These are phyloP conservation scores for Phlebopus sp. DNA, from an alignment of 1,284 basidiomycete species.

Conservation along the genomic window DNA sequence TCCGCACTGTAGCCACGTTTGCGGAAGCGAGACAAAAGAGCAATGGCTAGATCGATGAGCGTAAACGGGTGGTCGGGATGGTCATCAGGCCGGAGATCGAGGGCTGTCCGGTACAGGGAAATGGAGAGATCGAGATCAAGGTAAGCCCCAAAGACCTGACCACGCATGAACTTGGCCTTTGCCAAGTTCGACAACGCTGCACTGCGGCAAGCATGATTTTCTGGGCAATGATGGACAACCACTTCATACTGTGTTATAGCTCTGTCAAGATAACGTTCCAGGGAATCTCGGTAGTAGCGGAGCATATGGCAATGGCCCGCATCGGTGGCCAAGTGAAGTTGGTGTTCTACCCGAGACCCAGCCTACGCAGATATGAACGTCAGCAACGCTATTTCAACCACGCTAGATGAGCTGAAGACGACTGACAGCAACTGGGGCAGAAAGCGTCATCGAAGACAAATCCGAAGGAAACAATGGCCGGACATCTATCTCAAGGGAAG, in stretches of 20 bases:
- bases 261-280: constrained; percentile 1
- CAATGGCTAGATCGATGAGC: neutral
- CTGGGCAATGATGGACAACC: constrained; percentile 4
- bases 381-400: neutral
- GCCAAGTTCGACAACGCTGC: constrained; percentile 16
- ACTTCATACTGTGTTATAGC: constrained; percentile 11
- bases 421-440: neutral
- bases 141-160: neutral
- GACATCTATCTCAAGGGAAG: constrained; percentile 3
- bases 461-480: neutral
- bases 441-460: neutral
- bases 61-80: neutral
- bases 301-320: constrained; percentile 3
- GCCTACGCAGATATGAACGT: neutral
- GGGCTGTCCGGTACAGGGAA: neutral
- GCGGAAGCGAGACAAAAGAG: neutral
- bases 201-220: neutral
- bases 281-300: neutral
- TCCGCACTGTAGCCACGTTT: neutral
- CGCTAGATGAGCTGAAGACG: neutral
- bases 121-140: neutral
- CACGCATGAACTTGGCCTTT: neutral
- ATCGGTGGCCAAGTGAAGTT: constrained; percentile 6
- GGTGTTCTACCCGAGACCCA: neutral
- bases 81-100: neutral